phyloP scores from a whole-genome alignment of 2,329 filamentous ascomycete genomes.

The Beauveria sp. region DNA sequence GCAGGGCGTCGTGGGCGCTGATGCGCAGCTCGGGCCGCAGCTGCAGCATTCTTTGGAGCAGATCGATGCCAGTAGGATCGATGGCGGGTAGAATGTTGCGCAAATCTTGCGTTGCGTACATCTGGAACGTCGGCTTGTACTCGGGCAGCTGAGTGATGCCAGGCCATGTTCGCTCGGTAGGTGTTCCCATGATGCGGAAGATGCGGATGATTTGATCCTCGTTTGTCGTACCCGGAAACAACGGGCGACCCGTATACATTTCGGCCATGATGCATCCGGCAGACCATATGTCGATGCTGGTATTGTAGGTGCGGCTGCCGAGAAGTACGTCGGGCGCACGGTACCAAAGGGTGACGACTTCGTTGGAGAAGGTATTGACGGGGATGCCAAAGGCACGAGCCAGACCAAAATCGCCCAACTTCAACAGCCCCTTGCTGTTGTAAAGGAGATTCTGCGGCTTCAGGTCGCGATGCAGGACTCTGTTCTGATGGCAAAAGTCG shows the following conservation, averaged over 20 bases:
- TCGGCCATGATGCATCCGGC: slow-evolving; percentile 99
- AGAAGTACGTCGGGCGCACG: slow-evolving; percentile 92
- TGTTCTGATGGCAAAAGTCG: slow-evolving; percentile 95
- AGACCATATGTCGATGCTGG: slow-evolving; percentile 99
- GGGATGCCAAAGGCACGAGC: slow-evolving; percentile 93
- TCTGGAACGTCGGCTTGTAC: slow-evolving; percentile 91
- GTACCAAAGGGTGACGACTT: slow-evolving; percentile 97
- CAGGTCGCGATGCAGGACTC: slow-evolving; percentile 88
- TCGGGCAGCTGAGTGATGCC: slow-evolving; percentile 94
- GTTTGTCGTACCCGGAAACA: slow-evolving; percentile 96
- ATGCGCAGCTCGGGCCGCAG: slow-evolving; percentile 86
- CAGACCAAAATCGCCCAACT: slow-evolving; percentile 90
- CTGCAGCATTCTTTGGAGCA: slow-evolving; percentile 87
- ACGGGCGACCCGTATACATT: slow-evolving; percentile 92
- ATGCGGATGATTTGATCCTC: slow-evolving; percentile 96
- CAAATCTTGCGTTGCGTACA: slow-evolving; percentile 88
- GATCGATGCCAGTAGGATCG: slow-evolving; percentile 76
- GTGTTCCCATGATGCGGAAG: slow-evolving; percentile 97
- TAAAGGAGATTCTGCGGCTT: slow-evolving; percentile 97
- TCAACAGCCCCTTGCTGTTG: slow-evolving; percentile 82
- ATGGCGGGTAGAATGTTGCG: slow-evolving; percentile 83
- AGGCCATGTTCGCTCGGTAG: slow-evolving; percentile 90
- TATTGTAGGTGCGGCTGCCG: slow-evolving; percentile 93
- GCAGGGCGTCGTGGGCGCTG: slow-evolving; percentile 76
- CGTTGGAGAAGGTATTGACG: slow-evolving; percentile 96